Base-by-base conservation (phyloP, 2,329 filamentous ascomycete species). In the Penicillium sp. region DNA sequence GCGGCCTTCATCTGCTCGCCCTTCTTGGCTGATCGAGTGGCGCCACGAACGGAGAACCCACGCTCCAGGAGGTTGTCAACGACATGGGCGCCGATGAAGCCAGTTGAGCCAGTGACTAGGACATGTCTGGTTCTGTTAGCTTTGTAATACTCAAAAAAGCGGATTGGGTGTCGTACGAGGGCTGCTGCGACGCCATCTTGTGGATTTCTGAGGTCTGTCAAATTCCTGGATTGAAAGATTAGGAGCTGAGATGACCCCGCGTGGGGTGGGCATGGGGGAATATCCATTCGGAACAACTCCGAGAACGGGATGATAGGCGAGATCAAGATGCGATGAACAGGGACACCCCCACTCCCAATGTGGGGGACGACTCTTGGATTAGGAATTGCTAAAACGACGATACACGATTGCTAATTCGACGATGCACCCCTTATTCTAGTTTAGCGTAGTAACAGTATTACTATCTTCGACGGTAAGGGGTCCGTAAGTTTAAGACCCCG, bases 1-100 rank as follows among this genome's bases (percentile, higher is more conserved):
- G 76, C 73, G n/a, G 73, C 69, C 38, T 76, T 74, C 75, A 83
- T 78, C 2, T 68, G 64, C 38, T 75, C 69, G 17, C 68, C 71
- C 44, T 71, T 73, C 2, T 58, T 38, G 9, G 59, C 50, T 9
- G 71, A 72, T 37, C 71, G 59, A 3, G 70, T 70, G 10, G 72
- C 63, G 4, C 66, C 67, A 4, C 69, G 71, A 6, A 73, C 71
- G 33, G 58, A 61, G 24, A 68, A 60, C 13, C 72, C 72, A 10
- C 61, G 62, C 9, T 63, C 59, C 1, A 73, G 58, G 2, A 73
- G 65, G 9, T 64, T 67, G 26, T 73, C 71, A 44, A 73, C 67
- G 2, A 73, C 65, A 65, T 73, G 71, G 24, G 71, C 71, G 24
- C 71, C 69, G 30, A 73, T 73, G 54, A 73, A 73, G 19, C 72